Conservation (phyloP, 2,329 filamentous ascomycete genomes). For the Cercospora citrullina region DNA sequence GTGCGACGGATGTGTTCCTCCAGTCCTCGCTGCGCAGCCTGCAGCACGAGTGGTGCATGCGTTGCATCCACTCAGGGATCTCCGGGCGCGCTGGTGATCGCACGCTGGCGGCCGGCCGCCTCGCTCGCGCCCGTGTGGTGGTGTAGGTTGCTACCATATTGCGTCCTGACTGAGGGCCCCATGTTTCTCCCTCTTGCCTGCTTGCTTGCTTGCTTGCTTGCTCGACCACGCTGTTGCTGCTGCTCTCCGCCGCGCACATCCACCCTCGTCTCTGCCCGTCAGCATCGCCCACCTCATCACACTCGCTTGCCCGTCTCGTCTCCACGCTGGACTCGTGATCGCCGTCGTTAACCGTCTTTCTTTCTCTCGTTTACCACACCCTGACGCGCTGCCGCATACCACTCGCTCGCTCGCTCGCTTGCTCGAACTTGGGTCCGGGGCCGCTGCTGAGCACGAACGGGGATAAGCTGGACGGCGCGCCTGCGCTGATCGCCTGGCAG, state of each 20-base stretch:
- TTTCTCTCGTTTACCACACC: neutral
- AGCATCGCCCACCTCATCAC: conserved; percentile 3
- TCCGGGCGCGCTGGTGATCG: neutral
- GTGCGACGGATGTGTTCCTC: neutral
- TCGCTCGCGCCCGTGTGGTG: neutral
- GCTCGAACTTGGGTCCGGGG: neutral
- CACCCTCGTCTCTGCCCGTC: conserved; percentile 14
- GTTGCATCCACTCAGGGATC: neutral
- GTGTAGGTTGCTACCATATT: neutral
- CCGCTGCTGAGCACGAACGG: conserved; percentile 9
- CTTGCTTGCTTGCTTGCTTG: neutral
- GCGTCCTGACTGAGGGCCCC: neutral
- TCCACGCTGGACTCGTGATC: neutral
- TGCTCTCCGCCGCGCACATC: neutral
- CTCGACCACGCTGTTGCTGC: neutral
- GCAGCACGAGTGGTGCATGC: neutral
- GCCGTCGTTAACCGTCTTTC: neutral
- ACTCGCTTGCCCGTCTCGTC: conserved; percentile 16
- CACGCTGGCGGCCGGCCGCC: neutral
- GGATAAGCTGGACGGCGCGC: conserved; percentile 7
- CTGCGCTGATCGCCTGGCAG: conserved; percentile 16
- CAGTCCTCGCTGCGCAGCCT: neutral
- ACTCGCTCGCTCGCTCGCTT: neutral
- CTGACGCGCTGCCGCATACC: conserved; percentile 3
- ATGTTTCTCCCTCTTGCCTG: conserved; percentile 5